Evolutionary conservation across 306 rosid genomes (phyloP).

Genomic region (Fragaria vesca): DNA sequence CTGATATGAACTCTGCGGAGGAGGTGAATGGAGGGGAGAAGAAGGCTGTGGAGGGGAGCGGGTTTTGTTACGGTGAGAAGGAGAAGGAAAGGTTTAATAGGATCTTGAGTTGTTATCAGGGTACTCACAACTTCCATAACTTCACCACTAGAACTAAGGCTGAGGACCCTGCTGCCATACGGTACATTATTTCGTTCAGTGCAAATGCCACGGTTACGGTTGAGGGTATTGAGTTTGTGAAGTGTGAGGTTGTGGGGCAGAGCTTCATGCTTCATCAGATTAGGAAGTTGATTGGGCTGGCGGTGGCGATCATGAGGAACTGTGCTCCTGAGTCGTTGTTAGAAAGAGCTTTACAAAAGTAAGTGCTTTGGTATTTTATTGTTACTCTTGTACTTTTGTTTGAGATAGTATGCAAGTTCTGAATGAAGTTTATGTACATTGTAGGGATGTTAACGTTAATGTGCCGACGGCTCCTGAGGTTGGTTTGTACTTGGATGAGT

Average conservation of each 20-base stretch:
- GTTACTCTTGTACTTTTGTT: not conserved
- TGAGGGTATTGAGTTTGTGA: conserved; percentile 74
- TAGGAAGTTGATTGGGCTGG: conserved; percentile 89
- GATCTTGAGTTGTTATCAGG: conserved; percentile 62
- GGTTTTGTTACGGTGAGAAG: conserved; percentile 63
- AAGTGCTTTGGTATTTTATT: conserved; percentile 23
- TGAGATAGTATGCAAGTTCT: conserved; percentile 10
- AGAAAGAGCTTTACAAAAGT: conserved; percentile 72
- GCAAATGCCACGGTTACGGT: conserved; percentile 50
- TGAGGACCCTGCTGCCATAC: conserved; percentile 69
- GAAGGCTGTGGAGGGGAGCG: conserved; percentile 36
- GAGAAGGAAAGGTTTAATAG: conserved; percentile 72
- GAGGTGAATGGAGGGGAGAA: conserved; percentile 31
- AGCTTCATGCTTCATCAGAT: conserved; percentile 99
- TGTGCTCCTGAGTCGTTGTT: conserved; percentile 73
- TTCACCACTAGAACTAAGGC: conserved; percentile 95
- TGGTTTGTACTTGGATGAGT: conserved; percentile 90
- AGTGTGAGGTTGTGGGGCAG: conserved; percentile 92
- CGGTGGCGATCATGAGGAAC: conserved; percentile 84
- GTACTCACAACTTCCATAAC: conserved; percentile 93
- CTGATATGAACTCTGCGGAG: conserved; percentile 25
- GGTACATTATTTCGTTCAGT: conserved; percentile 69
- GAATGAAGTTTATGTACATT: conserved; percentile 10
- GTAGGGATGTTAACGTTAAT: conserved; percentile 70
- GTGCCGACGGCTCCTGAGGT: conserved; percentile 99